phyloP scores from a whole-genome alignment of 148 eudicot species.

The Pouteria glomerata region DNA sequence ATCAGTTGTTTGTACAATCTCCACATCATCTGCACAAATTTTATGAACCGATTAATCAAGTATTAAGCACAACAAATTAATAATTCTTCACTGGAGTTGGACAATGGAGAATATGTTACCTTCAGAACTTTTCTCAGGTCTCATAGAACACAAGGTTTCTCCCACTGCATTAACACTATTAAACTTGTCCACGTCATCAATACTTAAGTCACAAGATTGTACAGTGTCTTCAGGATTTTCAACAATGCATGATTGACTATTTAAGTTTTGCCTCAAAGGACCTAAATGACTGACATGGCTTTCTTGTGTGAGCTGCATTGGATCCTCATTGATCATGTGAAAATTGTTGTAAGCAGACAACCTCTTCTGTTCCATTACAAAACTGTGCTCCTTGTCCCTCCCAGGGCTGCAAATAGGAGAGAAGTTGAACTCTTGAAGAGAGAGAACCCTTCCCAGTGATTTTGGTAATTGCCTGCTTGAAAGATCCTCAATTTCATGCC shows the following conservation, averaged over 20 bases:
- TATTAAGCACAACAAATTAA: not conserved
- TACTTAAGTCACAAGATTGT: constrained; percentile 16
- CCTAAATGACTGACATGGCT: constrained; percentile 10
- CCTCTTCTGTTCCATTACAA: constrained; percentile 25
- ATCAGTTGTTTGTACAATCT: constrained; percentile 24
- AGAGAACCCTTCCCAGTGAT: constrained; percentile 75
- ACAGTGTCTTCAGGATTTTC: constrained; percentile 25
- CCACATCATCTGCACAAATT: constrained; percentile 29
- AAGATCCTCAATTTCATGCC: constrained; percentile 42
- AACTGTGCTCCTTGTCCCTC: constrained; percentile 26
- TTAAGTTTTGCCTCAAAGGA: constrained; percentile 27
- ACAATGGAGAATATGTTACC: constrained; percentile 26
- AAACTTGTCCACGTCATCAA: constrained; percentile 18
- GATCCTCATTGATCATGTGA: constrained; percentile 23
- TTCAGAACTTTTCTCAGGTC: constrained; percentile 17
- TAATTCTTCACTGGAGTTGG: not conserved
- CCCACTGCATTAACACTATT: constrained; percentile 16
- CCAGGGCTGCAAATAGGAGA: constrained; percentile 66
- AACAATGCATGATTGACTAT: constrained; percentile 16
- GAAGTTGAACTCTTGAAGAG: constrained; percentile 56
- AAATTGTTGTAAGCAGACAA: constrained; percentile 23
- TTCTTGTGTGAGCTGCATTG: constrained; percentile 21
- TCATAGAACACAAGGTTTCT: constrained; percentile 7
- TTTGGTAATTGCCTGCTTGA: constrained; percentile 39
- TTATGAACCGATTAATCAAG: not conserved